Percentiles rank a stretch among this genome's conserved stretches.
Evolutionary conservation across 2,329 filamentous ascomycete genomes (phyloP).

Genomic region (Beauveria sp.): DNA sequence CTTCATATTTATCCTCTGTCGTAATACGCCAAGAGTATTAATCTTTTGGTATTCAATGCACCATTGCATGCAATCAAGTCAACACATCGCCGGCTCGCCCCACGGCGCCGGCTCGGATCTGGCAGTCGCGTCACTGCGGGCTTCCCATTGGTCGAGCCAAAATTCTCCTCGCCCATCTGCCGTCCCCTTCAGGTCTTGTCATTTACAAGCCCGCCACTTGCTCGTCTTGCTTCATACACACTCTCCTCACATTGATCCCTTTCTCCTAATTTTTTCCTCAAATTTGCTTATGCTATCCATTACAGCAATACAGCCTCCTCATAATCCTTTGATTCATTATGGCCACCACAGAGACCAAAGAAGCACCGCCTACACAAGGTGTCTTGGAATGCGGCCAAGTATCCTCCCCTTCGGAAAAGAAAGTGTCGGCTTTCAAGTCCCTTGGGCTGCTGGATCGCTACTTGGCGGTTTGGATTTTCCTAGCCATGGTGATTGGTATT

Average conservation of each 20-base stretch:
- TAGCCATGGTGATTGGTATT: slow-evolving; percentile 64
- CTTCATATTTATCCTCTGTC: too few relatives aligned
- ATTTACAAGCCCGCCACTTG: not conserved
- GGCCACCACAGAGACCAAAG: not conserved
- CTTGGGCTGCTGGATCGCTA: slow-evolving; percentile 49
- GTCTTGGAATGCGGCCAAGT: not conserved
- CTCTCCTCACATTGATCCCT: not conserved
- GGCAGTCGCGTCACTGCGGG: slow-evolving; percentile 2
- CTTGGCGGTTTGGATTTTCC: slow-evolving; percentile 60
- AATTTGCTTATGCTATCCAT: too few relatives aligned
- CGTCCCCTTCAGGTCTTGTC: not conserved
- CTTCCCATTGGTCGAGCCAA: not conserved
- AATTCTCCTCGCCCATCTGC: not conserved
- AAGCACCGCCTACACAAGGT: not conserved
- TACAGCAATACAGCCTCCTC: too few relatives aligned
- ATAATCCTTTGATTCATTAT: not conserved
- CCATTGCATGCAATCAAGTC: not conserved
- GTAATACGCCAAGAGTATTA: too few relatives aligned
- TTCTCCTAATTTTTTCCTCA: not conserved
- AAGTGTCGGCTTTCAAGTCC: slow-evolving; percentile 34
- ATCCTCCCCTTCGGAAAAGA: not conserved
- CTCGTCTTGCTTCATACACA: not conserved
- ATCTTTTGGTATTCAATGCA: not conserved
- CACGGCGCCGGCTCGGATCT: not conserved
- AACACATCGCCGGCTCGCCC: not conserved